phyloP scores from a whole-genome alignment of 768 basidiomycete species.

The Russula virescens region DNA sequence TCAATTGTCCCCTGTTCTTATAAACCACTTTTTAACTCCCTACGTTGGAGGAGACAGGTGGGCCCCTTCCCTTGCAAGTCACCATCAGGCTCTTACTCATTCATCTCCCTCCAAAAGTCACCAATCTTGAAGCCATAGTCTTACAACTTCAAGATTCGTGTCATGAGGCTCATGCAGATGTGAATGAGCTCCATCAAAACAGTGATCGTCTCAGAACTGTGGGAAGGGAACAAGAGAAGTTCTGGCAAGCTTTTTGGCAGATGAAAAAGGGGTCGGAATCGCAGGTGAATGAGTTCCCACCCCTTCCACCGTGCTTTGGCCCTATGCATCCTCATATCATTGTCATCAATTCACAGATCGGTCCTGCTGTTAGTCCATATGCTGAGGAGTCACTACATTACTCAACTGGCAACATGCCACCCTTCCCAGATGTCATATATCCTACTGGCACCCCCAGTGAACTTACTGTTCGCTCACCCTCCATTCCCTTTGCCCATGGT shows the following conservation, averaged over 20 bases:
- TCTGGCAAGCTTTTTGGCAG: too few relatives aligned
- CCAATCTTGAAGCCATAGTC: too few relatives aligned
- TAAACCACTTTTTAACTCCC: too few relatives aligned
- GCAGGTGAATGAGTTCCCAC: conserved; percentile 24
- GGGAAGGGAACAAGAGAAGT: conserved; percentile 67
- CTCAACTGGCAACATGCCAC: conserved; percentile 41
- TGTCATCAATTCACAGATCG: conserved; percentile 27
- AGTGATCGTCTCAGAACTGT: conserved; percentile 59
- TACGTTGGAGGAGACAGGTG: conserved; percentile 73
- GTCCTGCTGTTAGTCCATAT: too few relatives aligned
- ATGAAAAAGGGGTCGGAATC: conserved; percentile 25
- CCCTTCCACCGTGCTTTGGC: conserved; percentile 23
- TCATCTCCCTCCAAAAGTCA: conserved; percentile 43
- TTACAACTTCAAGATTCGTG: conserved; percentile 80
- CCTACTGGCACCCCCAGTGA: conserved; percentile 34
- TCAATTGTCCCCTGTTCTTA: too few relatives aligned
- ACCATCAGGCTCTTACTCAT: conserved; percentile 17
- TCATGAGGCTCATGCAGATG: conserved; percentile 58
- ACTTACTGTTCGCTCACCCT: conserved; percentile 45
- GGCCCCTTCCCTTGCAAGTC: conserved; percentile 10
- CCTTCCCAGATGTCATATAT: conserved; percentile 42
- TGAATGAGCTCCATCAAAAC: conserved; percentile 57
- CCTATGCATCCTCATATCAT: conserved; percentile 26
- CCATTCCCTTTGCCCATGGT: too few relatives aligned
- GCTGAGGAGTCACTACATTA: conserved; percentile 46